phyloP scores from a whole-genome alignment of 2,329 filamentous ascomycete species.

The Fusarium haematococcum region DNA sequence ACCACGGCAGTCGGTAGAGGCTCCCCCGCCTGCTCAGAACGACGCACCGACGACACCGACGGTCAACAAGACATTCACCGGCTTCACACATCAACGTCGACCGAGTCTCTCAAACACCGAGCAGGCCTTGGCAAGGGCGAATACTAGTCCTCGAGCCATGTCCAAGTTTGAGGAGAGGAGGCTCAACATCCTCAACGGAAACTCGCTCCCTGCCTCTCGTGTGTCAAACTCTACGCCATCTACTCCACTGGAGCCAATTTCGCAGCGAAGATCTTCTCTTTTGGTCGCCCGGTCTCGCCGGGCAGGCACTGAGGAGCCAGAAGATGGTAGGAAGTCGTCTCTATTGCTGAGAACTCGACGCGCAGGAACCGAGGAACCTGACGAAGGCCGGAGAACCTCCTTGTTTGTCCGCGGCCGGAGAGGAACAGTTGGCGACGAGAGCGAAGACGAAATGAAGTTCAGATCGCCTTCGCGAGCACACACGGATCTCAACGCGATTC shows the following conservation, averaged over 20 bases:
- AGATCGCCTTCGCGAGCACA: conserved; percentile 69
- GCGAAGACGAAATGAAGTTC: conserved; percentile 60
- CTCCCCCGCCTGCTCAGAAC: conserved; percentile 25
- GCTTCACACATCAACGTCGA: conserved; percentile 54
- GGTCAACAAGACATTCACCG: conserved; percentile 55
- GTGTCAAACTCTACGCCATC: conserved; percentile 53
- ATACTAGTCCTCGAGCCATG: conserved; percentile 60
- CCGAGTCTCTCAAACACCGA: conserved; percentile 56
- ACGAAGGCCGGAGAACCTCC: conserved; percentile 59
- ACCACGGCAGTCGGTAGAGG: conserved; percentile 37
- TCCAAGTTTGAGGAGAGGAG: conserved; percentile 67
- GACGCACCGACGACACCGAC: conserved; percentile 57
- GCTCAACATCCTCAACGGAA: conserved; percentile 58
- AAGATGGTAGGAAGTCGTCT: conserved; percentile 58
- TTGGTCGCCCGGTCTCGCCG: conserved; percentile 57
- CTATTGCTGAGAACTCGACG: conserved; percentile 60
- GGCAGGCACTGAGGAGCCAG: conserved; percentile 60
- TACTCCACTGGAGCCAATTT: conserved; percentile 53
- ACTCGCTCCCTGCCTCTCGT: conserved; percentile 60
- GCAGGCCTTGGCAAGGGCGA: conserved; percentile 51
- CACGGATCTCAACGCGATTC: conserved; percentile 64
- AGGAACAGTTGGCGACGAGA: conserved; percentile 60
- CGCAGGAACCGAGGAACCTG: conserved; percentile 61
- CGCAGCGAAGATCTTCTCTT: conserved; percentile 63
- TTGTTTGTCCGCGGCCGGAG: conserved; percentile 60